Evolutionary conservation across 129 eudicot species (phyloP), one percentile per base, ranked within the genome.

Genomic region (Tanacetum coccineum): DNA sequence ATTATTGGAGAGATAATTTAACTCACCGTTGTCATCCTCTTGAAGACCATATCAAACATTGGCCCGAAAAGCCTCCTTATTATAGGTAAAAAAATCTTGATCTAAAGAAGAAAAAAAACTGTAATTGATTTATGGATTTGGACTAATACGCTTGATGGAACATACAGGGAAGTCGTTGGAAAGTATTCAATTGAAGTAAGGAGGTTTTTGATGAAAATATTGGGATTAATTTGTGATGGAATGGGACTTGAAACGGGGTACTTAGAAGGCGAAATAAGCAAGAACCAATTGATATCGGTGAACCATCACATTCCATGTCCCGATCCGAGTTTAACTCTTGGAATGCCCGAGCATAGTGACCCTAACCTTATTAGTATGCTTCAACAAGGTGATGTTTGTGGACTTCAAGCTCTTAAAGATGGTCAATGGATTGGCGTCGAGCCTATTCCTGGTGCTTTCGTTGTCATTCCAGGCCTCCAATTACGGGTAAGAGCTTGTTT

Each of bases 1-100:
- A 91, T 68, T 91, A 70, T 55, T 91, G 97, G 97, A 79, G 97
- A 65, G 97, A 91, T 59, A 83, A 81, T 62, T 76, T 91, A 3
- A 81, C 87, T 0, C 95, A 87, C 44, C 75, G 68, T 13, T 87
- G 97, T 61, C 78, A 79, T 73, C 97, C 97, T 42, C 45, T 85
- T 13, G 80, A 91, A 45, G 87, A 87, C 22, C 73, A 78, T 51
- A 64, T 87, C 8, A 53, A 63, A 22, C 44, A 12, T 42, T 87
- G 92, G 95, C 93, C 95, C 0, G 54, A 79, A 59, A 67, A 67
- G 15, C 95, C 93, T 11, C 51, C 9, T 9, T 6, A 64, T 62
- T 87, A 91, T 26, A 57, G 87, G 97, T 87, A 56, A 44, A 48
- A 62, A 5, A 17, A 22, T 22, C 22, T 49, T 40, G 13, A 36